Evolutionary conservation across 108 stramenopile genomes (phyloP).

Genomic region (Skeletonema marinoi): DNA sequence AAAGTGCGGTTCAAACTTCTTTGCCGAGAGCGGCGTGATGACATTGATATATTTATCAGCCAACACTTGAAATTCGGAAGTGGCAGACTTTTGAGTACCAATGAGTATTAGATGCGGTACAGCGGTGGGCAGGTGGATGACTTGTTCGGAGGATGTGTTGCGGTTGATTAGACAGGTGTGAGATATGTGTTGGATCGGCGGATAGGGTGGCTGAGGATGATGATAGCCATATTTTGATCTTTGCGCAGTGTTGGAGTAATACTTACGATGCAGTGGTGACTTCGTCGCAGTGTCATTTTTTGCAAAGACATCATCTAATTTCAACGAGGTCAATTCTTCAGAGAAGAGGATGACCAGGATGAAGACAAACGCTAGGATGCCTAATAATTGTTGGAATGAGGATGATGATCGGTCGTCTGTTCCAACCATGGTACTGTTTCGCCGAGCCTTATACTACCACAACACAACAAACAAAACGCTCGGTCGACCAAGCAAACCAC

Average conservation of each 20-base stretch:
- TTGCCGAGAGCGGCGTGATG: neutral
- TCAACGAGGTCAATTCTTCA: neutral
- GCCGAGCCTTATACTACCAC: too few relatives aligned
- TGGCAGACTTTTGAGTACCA: conserved; percentile 13
- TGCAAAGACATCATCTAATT: neutral
- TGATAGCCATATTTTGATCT: neutral
- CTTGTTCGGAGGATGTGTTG: neutral
- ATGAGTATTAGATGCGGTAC: conserved; percentile 22
- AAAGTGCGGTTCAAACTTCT: conserved; percentile 14
- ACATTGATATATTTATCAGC: neutral
- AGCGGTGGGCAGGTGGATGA: conserved; percentile 3
- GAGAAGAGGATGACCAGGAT: neutral
- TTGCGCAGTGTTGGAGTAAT: neutral
- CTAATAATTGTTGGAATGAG: too few relatives aligned
- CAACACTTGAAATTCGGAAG: conserved; percentile 1
- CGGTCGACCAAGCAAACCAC: too few relatives aligned
- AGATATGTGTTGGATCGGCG: neutral
- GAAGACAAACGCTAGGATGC: neutral
- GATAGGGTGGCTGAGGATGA: neutral
- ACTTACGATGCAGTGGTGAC: neutral
- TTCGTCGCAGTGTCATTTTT: neutral
- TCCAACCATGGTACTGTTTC: too few relatives aligned
- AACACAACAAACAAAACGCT: too few relatives aligned
- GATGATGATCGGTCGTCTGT: too few relatives aligned
- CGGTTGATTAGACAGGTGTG: conserved; percentile 3